Evolutionary conservation across 139 green algal genomes (phyloP).

Genomic region (Coccomyxa sp.): DNA sequence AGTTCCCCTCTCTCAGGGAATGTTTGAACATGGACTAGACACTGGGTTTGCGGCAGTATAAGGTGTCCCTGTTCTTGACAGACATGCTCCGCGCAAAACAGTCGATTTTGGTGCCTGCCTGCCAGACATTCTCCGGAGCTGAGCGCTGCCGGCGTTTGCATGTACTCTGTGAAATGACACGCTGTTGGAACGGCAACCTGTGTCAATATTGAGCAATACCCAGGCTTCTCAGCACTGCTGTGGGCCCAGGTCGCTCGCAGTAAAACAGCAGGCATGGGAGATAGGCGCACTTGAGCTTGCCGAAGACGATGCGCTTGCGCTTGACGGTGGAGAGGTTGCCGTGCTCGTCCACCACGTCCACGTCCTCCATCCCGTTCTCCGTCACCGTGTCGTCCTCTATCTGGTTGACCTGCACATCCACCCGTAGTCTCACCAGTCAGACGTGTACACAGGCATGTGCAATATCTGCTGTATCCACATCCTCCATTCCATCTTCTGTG

Average conservation of each 20-base stretch:
- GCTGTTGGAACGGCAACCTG: neutral
- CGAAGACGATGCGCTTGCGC: neutral
- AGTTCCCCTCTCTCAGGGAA: neutral
- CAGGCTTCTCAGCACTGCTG: neutral
- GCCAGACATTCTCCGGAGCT: neutral
- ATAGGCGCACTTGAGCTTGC: neutral
- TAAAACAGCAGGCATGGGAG: neutral
- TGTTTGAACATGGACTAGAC: neutral
- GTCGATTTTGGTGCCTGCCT: neutral
- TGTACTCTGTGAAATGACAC: no score
- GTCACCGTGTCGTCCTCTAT: neutral
- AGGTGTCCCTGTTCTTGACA: neutral
- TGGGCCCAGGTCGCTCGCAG: neutral
- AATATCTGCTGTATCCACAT: neutral
- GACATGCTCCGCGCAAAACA: neutral
- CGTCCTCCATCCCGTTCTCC: neutral
- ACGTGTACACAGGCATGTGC: neutral
- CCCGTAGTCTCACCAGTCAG: neutral
- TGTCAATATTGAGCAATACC: neutral
- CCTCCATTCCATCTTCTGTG: neutral
- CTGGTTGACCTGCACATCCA: neutral
- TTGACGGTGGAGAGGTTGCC: neutral
- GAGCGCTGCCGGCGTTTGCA: neutral
- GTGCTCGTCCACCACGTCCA: slow-evolving; percentile 8
- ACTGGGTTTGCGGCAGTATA: neutral